Evolutionary conservation across 768 basidiomycete genomes (phyloP), one percentile per base, ranked within the genome.

Genomic region (Coprinopsis strossmayeri): DNA sequence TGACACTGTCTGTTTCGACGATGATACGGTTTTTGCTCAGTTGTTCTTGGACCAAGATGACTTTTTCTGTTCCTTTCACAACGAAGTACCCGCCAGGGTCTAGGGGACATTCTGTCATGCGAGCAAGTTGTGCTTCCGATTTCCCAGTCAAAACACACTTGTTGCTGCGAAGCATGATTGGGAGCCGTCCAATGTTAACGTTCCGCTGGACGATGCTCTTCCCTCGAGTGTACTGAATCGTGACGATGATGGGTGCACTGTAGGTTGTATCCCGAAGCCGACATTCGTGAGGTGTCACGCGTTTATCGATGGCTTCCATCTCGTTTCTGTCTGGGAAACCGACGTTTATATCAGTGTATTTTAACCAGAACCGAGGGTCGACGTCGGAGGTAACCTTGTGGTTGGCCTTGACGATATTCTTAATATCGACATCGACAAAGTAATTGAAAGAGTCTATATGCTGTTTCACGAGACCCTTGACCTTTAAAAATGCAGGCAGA

Each of bases 71-170:
- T 30, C 95, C 95, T 67, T 94, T 97, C 45, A 99, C 96, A 50
- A 99, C 87, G 65, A 99, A 99, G 64, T 98, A 98, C 2, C 96
- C 96, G n/a, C 96, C 96, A 10, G 96, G 95, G 69, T 99, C 96
- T 50, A 98, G 74, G 2, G 96, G 96, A 64, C 96, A 99, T 66
- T 99, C 96, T 10, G 79, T 82, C 91, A 97, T 94, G 32, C 81
- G 74, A n/a, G 96, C 96, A 20, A 98, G 74, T 56, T 94, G 82
- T 12, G 79, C 76, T 46, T 91, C 87, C 21, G 69, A 80, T 57
- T 79, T 79, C 2, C 83, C 85, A 15, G 85, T 85, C 56, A 99
- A 69, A 34, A 91, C 84, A 65, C 96, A 99, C 65, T 96, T 91
- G 73, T 84, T 94, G 63, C 91, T 93, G 53, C 95, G 73, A 51